Percentiles rank a stretch among this genome's conserved stretches.
phyloP scores from a whole-genome alignment of 2,329 filamentous ascomycete genomes.

The Pseudogymnoascus sp. region DNA sequence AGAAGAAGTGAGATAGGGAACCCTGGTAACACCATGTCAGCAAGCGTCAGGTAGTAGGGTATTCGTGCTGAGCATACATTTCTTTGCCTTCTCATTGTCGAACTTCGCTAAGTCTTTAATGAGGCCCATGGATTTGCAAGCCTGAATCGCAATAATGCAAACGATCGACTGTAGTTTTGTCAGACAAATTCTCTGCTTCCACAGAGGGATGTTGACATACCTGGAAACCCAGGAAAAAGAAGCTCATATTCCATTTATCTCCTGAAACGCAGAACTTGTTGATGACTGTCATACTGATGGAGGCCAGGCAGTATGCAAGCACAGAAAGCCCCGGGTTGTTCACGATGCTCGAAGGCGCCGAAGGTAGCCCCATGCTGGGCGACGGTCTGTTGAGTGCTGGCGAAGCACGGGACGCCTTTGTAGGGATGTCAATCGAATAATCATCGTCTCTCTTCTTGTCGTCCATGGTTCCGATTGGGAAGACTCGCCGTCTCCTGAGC shows the following conservation, averaged over 20 bases:
- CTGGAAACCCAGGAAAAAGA: constrained; percentile 88
- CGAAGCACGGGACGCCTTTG: constrained; percentile 44
- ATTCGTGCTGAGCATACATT: constrained; percentile 57
- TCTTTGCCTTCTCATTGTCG: constrained; percentile 80
- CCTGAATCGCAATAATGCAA: constrained; percentile 76
- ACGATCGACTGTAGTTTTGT: constrained; percentile 63
- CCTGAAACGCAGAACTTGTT: constrained; percentile 98
- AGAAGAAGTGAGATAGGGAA: constrained; percentile 93
- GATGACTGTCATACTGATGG: constrained; percentile 99
- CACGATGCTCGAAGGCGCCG: constrained; percentile 39
- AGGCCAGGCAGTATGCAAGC: constrained; percentile 83
- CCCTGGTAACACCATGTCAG: constrained; percentile 48
- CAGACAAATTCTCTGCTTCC: neutral
- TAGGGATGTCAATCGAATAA: constrained; percentile 60
- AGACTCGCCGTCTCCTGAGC: constrained; percentile 1
- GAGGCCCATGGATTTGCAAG: constrained; percentile 71
- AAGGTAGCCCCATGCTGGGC: constrained; percentile 33
- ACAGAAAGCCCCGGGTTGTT: constrained; percentile 78
- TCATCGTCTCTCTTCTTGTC: constrained; percentile 85
- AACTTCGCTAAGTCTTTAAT: constrained; percentile 79
- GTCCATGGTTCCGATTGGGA: constrained; percentile 51
- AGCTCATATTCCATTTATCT: constrained; percentile 86
- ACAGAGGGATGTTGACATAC: constrained; percentile 44
- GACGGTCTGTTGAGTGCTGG: constrained; percentile 25
- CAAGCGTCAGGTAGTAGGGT: constrained; percentile 11